These are phyloP conservation scores for Caryopteris hybrid DNA, from an alignment of 305 asterid species.

Conservation along the genomic window DNA sequence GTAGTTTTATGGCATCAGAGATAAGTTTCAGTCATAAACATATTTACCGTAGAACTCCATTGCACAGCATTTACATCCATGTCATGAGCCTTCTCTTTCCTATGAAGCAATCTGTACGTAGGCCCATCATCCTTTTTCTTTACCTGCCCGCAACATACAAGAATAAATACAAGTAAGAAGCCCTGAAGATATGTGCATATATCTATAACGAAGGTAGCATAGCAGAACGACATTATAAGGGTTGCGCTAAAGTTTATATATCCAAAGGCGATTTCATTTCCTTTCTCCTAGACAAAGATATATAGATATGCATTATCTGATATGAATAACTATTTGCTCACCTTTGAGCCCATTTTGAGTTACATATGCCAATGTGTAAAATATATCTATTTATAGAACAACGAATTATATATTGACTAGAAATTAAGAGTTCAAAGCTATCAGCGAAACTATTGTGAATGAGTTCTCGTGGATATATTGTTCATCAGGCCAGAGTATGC, in stretches of 20 bases:
- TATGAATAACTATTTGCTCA: neutral
- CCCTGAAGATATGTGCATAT: neutral
- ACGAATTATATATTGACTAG: neutral
- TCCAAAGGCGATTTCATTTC: neutral
- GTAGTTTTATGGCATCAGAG: neutral
- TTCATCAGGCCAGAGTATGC: neutral
- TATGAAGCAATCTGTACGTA: constrained; percentile 60
- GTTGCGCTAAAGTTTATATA: no score
- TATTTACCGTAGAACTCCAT: constrained; percentile 75
- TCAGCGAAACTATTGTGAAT: no score
- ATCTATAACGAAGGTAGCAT: no score
- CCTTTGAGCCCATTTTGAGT: neutral
- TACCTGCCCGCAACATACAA: constrained; percentile 34
- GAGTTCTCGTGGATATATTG: neutral
- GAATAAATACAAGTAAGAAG: neutral
- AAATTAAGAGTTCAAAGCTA: neutral
- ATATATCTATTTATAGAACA: no score
- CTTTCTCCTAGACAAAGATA: neutral
- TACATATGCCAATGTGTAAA: neutral
- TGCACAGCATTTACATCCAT: constrained; percentile 88
- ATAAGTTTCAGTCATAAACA: neutral
- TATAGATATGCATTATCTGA: neutral
- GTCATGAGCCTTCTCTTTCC: constrained; percentile 83
- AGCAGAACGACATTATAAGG: neutral
- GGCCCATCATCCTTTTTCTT: constrained; percentile 39